Base-by-base conservation (phyloP, 2,329 filamentous ascomycete species). In the Hypoxylon sp. region DNA sequence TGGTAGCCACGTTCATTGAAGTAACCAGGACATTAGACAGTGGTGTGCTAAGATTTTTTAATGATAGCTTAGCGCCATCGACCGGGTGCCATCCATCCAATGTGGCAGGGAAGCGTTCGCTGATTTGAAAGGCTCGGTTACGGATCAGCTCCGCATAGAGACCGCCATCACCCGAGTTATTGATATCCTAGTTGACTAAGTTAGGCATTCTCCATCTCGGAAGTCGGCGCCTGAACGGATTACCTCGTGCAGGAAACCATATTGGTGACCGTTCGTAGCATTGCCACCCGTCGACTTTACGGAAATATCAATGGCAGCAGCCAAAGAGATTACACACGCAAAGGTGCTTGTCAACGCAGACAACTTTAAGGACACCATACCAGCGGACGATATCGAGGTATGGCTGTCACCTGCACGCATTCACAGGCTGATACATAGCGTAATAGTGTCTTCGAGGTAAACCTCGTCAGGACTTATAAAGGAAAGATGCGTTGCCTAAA, bases 131-230 rank as follows among this genome's bases (percentile, higher is more conserved):
- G 10, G 90, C 91, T 52, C 90, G 85, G 78, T 93, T 93, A 56
- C 85, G 86, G 62, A 93, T 86, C 61, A 93, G 78, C 74, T 93
- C 90, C 52, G 88, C 90, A 75, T 93, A 93, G 68, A 93, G 86
- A 4, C 90, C 91, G 21, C 91, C 90, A 74, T 93, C 91, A 2
- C 90, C 90, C 1, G 87, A 90, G 76, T 91, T 87, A 77, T 89
- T 89, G 76, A 90, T 90, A 59, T 89, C 87, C 85, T 88, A 53
- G 11, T 36, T 19, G 52, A 6, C 58, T 79, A 79, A 76, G 36
- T 66, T 21, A 68, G 53, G 17, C 28, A n/a, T 50, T 11, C 28
- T 13, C 11, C 2, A 34, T 19, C 30, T 5, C 3, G 57, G 43
- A 36, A 25, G 2, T 4, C 11, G 11, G 7, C 4, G 17, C 4